phyloP scores from a whole-genome alignment of 2,329 filamentous ascomycete species.

The Aureobasidium sp. region DNA sequence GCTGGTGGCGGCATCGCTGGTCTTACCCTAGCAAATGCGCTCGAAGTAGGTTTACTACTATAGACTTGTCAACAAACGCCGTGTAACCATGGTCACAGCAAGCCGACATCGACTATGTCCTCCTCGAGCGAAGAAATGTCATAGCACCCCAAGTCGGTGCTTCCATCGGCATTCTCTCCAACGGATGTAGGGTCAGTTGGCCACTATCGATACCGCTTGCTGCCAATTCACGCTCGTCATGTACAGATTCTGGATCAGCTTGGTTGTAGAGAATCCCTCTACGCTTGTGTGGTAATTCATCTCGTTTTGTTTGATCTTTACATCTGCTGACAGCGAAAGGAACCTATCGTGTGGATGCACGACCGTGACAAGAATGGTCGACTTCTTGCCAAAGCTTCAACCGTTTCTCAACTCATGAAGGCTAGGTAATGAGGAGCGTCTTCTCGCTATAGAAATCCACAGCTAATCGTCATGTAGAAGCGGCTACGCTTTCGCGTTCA shows the following conservation, averaged over 20 bases:
- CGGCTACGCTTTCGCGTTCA: slow-evolving; percentile 22
- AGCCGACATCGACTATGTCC: slow-evolving; percentile 41
- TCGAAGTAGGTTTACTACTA: slow-evolving; percentile 30
- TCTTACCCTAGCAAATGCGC: slow-evolving; percentile 39
- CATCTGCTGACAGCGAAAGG: neutral
- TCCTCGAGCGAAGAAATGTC: slow-evolving; percentile 39
- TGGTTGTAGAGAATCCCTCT: slow-evolving; percentile 32
- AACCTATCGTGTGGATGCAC: neutral
- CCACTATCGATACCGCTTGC: neutral
- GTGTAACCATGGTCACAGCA: slow-evolving; percentile 9
- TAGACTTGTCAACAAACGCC: too few species aligned
- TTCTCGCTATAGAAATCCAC: neutral
- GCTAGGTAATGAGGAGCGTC: neutral
- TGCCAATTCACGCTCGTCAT: neutral
- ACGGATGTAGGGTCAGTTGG: slow-evolving; percentile 31
- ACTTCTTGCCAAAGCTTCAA: neutral
- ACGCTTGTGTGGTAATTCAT: slow-evolving; percentile 15
- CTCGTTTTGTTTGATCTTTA: too few species aligned
- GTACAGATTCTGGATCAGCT: slow-evolving; percentile 43
- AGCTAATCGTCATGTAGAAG: neutral
- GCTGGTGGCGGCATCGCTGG: slow-evolving; percentile 46
- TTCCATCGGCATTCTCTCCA: slow-evolving; percentile 40
- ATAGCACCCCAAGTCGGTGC: slow-evolving; percentile 44
- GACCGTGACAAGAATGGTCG: neutral
- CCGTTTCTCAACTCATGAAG: neutral